Evolutionary conservation across 257 asterid genomes (phyloP).

Genomic region (Rhazya stricta): DNA sequence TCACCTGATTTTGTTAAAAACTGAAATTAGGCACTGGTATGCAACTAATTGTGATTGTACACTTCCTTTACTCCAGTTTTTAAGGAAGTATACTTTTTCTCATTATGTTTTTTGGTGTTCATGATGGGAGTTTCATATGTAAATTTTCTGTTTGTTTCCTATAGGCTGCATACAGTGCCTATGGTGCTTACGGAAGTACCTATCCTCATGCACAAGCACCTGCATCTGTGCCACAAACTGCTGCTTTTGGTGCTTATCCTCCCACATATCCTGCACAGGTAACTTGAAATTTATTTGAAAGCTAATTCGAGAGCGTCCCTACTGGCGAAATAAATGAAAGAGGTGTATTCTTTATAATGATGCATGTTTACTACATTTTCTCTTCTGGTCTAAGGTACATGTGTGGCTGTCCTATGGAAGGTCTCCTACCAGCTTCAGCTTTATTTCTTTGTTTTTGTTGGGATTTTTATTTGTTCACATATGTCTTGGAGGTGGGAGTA

Average conservation of each 20-base stretch:
- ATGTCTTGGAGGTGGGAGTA: neutral
- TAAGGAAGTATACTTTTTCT: neutral
- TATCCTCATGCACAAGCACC: constrained; percentile 67
- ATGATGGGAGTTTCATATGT: neutral
- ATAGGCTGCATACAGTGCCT: constrained; percentile 68
- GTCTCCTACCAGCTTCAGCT: neutral
- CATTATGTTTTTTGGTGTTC: too few species aligned
- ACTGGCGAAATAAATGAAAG: neutral
- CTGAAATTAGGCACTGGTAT: too few species aligned
- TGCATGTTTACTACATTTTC: neutral
- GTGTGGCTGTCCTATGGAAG: neutral
- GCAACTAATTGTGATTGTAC: neutral
- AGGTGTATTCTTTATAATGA: neutral
- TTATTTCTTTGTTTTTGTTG: neutral
- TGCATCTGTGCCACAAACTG: constrained; percentile 62
- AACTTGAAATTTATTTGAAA: constrained; percentile 7
- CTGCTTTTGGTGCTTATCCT: constrained; percentile 84
- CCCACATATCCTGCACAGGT: constrained; percentile 79
- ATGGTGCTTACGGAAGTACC: constrained; percentile 60
- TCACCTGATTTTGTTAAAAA: too few species aligned
- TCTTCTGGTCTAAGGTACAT: neutral
- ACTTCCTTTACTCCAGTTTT: too few species aligned
- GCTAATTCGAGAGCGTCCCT: neutral
- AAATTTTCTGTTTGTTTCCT: neutral
- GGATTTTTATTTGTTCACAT: neutral